Conservation (phyloP, 495 filamentous ascomycete species). For the Penicillium salamii region DNA sequence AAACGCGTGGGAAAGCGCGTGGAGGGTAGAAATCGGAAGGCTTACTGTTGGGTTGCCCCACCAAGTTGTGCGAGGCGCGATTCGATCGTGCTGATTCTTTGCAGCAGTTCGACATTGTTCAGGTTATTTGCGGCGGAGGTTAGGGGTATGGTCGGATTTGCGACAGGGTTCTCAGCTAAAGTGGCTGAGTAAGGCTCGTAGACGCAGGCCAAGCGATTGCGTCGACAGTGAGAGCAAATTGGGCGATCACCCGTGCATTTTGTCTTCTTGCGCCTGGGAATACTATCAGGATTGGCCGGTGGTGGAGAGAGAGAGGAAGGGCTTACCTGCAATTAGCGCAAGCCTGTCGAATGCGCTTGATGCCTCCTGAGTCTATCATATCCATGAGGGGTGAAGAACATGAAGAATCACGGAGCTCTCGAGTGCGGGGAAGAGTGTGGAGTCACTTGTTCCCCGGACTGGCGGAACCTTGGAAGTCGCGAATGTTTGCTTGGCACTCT, state of each 20-base stretch:
- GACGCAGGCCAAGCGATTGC: slow-evolving; percentile 18
- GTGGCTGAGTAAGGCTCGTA: slow-evolving; percentile 23
- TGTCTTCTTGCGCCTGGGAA: slow-evolving; percentile 26
- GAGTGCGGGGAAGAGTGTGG: neutral
- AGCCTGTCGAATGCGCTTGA: slow-evolving; percentile 29
- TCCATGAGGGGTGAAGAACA: neutral
- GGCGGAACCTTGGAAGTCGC: neutral
- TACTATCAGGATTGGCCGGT: neutral
- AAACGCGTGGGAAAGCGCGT: neutral
- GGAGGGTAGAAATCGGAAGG: slow-evolving; percentile 1
- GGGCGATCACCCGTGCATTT: slow-evolving; percentile 33
- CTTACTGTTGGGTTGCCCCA: neutral
- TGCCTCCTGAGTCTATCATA: slow-evolving; percentile 8
- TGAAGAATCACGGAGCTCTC: neutral
- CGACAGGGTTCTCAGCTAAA: neutral
- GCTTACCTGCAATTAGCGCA: slow-evolving; percentile 30
- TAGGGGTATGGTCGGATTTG: neutral
- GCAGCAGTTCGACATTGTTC: slow-evolving; percentile 12
- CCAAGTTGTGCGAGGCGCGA: slow-evolving; percentile 26
- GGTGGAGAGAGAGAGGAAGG: neutral
- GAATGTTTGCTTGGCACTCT: neutral
- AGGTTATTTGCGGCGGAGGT: neutral
- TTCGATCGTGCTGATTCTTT: slow-evolving; percentile 21
- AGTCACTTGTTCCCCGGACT: neutral
- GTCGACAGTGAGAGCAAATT: slow-evolving; percentile 25